These are phyloP conservation scores for Syzygium oleosum DNA, from an alignment of 345 rosid genomes.

Conservation along the genomic window DNA sequence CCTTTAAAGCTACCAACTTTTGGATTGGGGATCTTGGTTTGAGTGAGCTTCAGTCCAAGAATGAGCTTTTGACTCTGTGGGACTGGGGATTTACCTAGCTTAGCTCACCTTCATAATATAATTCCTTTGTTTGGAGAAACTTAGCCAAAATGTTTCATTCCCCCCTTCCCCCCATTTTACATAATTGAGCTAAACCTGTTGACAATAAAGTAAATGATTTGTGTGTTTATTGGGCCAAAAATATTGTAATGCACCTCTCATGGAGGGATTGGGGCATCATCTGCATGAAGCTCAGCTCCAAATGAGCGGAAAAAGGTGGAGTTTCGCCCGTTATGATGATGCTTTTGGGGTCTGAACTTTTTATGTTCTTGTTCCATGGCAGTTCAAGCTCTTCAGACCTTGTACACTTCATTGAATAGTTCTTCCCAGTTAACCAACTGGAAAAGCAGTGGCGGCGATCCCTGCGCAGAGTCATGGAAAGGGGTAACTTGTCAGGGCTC, in stretches of 20 bases:
- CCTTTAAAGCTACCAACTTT: neutral
- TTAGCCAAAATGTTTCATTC: neutral
- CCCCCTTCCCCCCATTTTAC: neutral
- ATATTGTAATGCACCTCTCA: neutral
- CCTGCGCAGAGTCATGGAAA: slow-evolving; percentile 95
- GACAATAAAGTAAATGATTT: neutral
- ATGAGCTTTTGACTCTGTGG: neutral
- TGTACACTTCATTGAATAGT: slow-evolving; percentile 70
- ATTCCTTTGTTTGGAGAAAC: neutral
- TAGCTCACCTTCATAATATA: neutral
- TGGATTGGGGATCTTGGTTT: neutral
- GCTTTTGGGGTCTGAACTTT: neutral
- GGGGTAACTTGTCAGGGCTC: slow-evolving; percentile 85
- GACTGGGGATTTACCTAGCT: neutral
- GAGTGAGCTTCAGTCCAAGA: neutral
- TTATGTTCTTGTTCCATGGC: slow-evolving; percentile 5
- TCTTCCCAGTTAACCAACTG: slow-evolving; percentile 87
- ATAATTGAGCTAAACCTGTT: neutral
- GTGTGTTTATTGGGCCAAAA: neutral
- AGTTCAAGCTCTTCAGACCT: slow-evolving; percentile 86
- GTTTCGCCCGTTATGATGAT: neutral
- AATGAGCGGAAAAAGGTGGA: neutral
- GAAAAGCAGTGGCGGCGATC: slow-evolving; percentile 79
- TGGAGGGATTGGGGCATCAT: neutral
- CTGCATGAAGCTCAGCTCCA: neutral